Evolutionary conservation across 345 rosid species (phyloP).

Genomic region (Corchorus olitorius): DNA sequence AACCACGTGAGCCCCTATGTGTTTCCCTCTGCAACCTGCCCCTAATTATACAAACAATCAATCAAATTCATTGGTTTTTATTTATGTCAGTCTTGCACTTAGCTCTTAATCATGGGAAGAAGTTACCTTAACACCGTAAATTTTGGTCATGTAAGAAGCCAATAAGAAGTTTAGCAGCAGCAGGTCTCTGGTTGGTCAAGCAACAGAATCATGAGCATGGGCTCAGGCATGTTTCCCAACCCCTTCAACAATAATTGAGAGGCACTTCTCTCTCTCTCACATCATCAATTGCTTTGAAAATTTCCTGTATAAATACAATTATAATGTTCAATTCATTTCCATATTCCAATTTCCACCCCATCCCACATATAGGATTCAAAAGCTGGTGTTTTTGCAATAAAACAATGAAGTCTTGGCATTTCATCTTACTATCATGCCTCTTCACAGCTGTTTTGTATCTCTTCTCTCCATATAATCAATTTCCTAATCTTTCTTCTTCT

Average conservation of each 20-base stretch:
- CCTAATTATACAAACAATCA: not conserved
- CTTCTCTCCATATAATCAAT: slow-evolving; percentile 14
- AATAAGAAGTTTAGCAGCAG: not conserved
- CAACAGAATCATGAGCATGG: slow-evolving; percentile 20
- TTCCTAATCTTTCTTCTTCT: slow-evolving; percentile 22
- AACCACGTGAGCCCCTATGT: slow-evolving; percentile 14
- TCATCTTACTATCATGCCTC: slow-evolving; percentile 21
- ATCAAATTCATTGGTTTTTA: too few species aligned
- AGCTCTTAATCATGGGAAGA: not conserved
- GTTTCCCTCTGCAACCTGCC: not conserved
- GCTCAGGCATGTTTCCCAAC: slow-evolving; percentile 23
- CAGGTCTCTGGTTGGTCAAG: not conserved
- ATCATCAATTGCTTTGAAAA: not conserved
- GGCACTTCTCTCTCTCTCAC: slow-evolving; percentile 1
- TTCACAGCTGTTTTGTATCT: slow-evolving; percentile 23
- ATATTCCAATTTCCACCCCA: slow-evolving; percentile 2
- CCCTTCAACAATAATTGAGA: slow-evolving; percentile 35
- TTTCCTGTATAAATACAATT: not conserved
- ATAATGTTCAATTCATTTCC: too few species aligned
- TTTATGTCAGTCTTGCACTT: too few species aligned
- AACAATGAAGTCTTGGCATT: slow-evolving; percentile 32
- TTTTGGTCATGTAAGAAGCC: not conserved
- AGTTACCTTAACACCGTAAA: not conserved
- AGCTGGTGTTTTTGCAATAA: not conserved
- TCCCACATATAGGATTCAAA: not conserved